These are phyloP conservation scores for Spathaspora boniae DNA, from an alignment of 805 yeast species.

Conservation along the genomic window DNA sequence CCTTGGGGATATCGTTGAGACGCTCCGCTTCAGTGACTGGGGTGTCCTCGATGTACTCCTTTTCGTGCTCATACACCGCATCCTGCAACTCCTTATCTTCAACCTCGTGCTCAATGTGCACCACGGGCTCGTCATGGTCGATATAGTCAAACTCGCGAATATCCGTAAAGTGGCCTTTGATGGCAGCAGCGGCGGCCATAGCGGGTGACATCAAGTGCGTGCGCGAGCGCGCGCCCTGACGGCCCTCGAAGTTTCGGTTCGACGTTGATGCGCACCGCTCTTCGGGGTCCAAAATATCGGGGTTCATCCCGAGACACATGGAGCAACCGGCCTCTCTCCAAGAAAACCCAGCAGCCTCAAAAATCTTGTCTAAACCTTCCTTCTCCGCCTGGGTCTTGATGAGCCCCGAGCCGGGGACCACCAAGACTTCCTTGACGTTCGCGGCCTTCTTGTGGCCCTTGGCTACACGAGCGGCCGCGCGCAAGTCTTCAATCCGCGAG, in stretches of 20 bases:
- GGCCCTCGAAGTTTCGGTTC: conserved; percentile 97
- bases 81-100: conserved; percentile 59
- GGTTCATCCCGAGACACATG: conserved; percentile 99
- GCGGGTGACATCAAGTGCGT: conserved; percentile 98
- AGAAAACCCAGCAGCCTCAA: conserved; percentile 88
- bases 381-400: conserved; percentile 90
- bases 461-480: conserved; percentile 92
- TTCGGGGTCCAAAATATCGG: conserved; percentile 89
- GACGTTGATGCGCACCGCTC: conserved; percentile 99
- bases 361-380: conserved; percentile 91
- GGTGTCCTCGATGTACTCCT: conserved; percentile 54
- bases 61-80: conserved; percentile 71
- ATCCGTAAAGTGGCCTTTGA: conserved; percentile 85
- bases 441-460: conserved; percentile 85
- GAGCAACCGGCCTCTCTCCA: conserved; percentile 99
- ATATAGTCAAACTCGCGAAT: conserved; percentile 76
- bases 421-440: conserved; percentile 75
- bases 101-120: conserved; percentile 42
- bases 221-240: conserved; percentile 95
- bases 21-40: conserved; percentile 55
- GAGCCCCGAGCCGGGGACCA: conserved; percentile 97
- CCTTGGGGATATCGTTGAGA: conserved; percentile 61
- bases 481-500: conserved; percentile 93
- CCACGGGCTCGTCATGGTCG: conserved; percentile 56
- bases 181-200: conserved; percentile 99